Evolutionary conservation across 2,329 filamentous ascomycete species (phyloP), one percentile per base, ranked within the genome.

Genomic region (Balansia obtecta): DNA sequence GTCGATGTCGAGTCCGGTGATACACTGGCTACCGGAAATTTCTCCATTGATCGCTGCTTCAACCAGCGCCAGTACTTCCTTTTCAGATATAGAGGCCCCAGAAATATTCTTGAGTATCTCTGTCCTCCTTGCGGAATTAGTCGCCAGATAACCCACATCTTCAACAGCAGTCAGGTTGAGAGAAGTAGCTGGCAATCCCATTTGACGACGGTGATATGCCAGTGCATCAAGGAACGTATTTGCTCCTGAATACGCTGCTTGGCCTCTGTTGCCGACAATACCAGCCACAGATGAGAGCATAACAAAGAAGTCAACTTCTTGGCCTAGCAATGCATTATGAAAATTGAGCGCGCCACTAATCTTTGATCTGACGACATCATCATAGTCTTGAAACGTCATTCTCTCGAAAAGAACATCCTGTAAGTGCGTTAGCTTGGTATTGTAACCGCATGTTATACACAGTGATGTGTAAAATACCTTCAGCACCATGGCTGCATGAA

Each of bases 311-410:
- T 77, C 73, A 1, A 76, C 63, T 0, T 63, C 60, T 0, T 61
- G 55, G 37, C 61, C 57, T 16, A 61, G 53, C 3, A 76, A 63
- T 1, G 69, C 68, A 18, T 68, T 63, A 58, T 79, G 74, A 46
- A 79, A 68, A 58, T 80, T 79, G 69, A 72, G 75, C 2, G 71
- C 72, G 9, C 74, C 76, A 9, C 70, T 63, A 0, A 76, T 71
- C 58, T 80, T 81, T 54, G 73, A 72, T 41, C 70, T 64, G 34
- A 75, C 68, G 39, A 76, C 73, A 2, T 66, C 61, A 9, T 63
- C 64, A 55, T 73, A 80, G 30, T 77, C 68, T 0, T 68, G 60
- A 55, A 68, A 69, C 0, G 67, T 68, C 75, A 80, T 79, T 46
- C 74, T 74, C 58, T 76, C 73, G 43, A 72, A 76, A 0, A 76